Percentiles rank a stretch among this genome's conserved stretches.
Evolutionary conservation across 441 rosid species (phyloP).

Genomic region (Viola pubescens): DNA sequence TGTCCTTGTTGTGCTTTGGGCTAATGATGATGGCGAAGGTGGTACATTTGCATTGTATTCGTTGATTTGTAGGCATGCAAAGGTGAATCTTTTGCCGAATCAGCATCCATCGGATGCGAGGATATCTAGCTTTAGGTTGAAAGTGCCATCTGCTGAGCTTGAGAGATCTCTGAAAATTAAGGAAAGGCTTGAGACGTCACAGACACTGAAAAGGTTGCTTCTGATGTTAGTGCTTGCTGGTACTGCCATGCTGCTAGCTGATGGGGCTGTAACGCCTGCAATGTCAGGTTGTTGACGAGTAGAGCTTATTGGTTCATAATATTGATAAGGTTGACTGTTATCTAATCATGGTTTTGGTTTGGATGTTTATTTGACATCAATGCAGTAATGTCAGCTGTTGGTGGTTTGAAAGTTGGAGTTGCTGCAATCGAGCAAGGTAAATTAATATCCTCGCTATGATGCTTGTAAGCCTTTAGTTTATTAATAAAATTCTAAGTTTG

Average conservation of each 20-base stretch:
- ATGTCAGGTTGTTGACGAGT: conserved; percentile 72
- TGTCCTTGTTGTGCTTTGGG: conserved; percentile 93
- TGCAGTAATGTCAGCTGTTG: conserved; percentile 94
- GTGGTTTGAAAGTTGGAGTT: conserved; percentile 84
- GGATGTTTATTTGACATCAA: conserved; percentile 20
- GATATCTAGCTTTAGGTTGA: conserved; percentile 89
- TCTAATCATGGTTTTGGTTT: conserved; percentile 11
- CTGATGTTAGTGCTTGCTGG: conserved; percentile 86
- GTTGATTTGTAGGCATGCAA: conserved; percentile 86
- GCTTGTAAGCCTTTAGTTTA: neutral
- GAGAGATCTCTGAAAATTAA: conserved; percentile 92
- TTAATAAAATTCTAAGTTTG: too few species aligned
- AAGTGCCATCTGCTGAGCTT: conserved; percentile 94
- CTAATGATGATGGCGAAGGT: conserved; percentile 98
- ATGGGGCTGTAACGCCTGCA: conserved; percentile 94
- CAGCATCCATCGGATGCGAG: conserved; percentile 96
- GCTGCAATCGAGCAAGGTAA: conserved; percentile 71
- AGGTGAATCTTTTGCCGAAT: conserved; percentile 92
- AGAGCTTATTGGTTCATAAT: neutral
- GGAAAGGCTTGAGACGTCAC: conserved; percentile 81
- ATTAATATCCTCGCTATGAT: conserved; percentile 1
- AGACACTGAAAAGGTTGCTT: conserved; percentile 63
- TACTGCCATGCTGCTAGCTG: conserved; percentile 93
- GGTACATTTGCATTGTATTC: conserved; percentile 97
- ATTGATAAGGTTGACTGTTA: too few species aligned